Base-by-base conservation (phyloP, 2,329 filamentous ascomycete species). In the Coniochaeta hoffmannii region DNA sequence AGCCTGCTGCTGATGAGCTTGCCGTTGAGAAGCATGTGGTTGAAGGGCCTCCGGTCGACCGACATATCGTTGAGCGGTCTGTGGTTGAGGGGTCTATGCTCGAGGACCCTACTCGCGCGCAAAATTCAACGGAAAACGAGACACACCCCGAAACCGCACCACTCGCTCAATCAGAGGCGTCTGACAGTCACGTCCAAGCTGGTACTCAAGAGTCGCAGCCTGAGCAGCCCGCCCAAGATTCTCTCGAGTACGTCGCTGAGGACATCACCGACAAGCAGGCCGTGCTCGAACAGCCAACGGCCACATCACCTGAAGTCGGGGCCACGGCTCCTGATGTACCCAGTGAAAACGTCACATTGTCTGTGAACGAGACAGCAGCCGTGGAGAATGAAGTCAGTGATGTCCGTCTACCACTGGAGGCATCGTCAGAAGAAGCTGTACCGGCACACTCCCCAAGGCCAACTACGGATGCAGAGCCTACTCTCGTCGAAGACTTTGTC, bases 271-370 rank as follows among this genome's bases (percentile, higher is more conserved):
- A 22, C 17, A 24, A 41, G 30, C 11, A 19, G 50, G 12, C 30
- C 17, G 19, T 3, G 35, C 6, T 26, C 17, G 49, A 51, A 24
- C 14, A 8, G 49, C n/a, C 26, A 51, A 31, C 49, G 19, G 22
- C n/a, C 49, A 7, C 15, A 32, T 38, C 51, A 57, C 61, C 60
- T 26, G 55, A 46, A 12, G 28, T 52, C 7, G 12, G 30, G 1
- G 11, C 22, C 8, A 36, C 49, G 8, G n/a, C 46, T 4, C 38
- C 59, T 7, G 44, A 60, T 8, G 14, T 35, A 24, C 26, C 57
- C 44, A 28, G 7, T 26, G n/a, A 50, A 2, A n/a, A 8, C 12
- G 46, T 30, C n/a, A n/a, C 34, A 36, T 36, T 17, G 34, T 36
- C 34, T 36, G 34, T 7, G 34, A n/a, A n/a, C 14, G 4, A 17